These are phyloP conservation scores for Tuber microsphaerosporum DNA, from an alignment of 495 filamentous ascomycete genomes.

Conservation along the genomic window DNA sequence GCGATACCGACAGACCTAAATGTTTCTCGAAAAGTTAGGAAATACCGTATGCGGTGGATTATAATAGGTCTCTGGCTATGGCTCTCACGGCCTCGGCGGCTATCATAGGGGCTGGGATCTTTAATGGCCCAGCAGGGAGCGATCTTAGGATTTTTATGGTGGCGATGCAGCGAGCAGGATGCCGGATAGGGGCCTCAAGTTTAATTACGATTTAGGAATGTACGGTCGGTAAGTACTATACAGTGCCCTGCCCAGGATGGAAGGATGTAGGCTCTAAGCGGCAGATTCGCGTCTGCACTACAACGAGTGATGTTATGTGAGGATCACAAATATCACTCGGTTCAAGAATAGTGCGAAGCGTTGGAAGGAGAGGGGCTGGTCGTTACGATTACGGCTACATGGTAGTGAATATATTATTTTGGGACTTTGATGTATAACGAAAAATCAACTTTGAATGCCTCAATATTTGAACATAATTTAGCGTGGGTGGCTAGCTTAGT, in stretches of 20 bases:
- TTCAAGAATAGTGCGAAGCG: neutral
- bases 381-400: neutral
- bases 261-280: neutral
- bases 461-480: neutral
- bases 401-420: neutral
- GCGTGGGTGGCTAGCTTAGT: neutral
- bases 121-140: neutral
- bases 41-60: neutral
- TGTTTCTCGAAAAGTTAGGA: neutral
- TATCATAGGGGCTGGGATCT: neutral
- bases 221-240: neutral
- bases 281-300: neutral
- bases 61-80: neutral
- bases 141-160: neutral
- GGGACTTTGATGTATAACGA: neutral
- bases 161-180: neutral
- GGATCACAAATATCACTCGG: neutral
- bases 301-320: neutral
- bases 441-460: neutral
- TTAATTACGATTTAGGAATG: neutral
- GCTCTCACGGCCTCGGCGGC: neutral
- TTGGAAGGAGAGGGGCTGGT: neutral
- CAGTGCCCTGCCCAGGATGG: neutral
- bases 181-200: neutral
- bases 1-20: neutral